These are phyloP conservation scores for Thoreauomyces humboldtii DNA, from an alignment of 192 early-diverging fungal species.

Conservation along the genomic window DNA sequence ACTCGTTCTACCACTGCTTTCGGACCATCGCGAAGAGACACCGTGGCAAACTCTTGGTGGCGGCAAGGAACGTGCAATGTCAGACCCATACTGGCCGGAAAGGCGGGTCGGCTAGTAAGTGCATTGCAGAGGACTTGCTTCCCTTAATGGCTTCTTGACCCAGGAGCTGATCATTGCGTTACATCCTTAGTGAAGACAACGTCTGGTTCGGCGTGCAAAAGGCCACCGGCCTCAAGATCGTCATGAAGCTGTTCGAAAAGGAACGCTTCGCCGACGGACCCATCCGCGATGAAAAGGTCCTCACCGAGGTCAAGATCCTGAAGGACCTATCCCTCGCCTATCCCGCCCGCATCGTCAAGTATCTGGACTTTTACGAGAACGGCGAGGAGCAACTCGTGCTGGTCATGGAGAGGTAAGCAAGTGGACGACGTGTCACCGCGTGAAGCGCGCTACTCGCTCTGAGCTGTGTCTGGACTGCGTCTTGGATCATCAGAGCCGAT, in stretches of 20 bases:
- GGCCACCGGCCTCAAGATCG: conserved; percentile 21
- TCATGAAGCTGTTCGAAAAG: conserved; percentile 31
- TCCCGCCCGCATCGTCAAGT: conserved; percentile 21
- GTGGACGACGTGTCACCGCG: no score
- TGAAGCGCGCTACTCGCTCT: no score
- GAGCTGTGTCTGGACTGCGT: no score
- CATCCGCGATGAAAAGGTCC: conserved; percentile 4
- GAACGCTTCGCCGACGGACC: conserved; percentile 19
- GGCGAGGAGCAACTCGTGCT: conserved; percentile 33
- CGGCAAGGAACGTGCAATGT: no score
- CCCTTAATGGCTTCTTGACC: background rate
- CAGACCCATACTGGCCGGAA: conserved; percentile 24
- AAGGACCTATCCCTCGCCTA: conserved; percentile 20
- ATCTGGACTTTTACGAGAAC: conserved; percentile 30
- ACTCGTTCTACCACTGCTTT: no score
- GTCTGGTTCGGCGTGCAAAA: conserved; percentile 28
- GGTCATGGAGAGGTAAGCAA: conserved; percentile 36
- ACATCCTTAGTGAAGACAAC: conserved; percentile 22
- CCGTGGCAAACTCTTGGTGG: no score
- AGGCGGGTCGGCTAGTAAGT: conserved; percentile 19
- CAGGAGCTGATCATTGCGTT: background rate
- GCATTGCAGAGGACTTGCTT: background rate
- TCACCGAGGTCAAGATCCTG: conserved; percentile 24
- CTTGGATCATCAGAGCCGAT: conserved; percentile 26
- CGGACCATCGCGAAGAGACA: no score